phyloP scores from a whole-genome alignment of 2,329 filamentous ascomycete species.

The Calonectria crousiana region DNA sequence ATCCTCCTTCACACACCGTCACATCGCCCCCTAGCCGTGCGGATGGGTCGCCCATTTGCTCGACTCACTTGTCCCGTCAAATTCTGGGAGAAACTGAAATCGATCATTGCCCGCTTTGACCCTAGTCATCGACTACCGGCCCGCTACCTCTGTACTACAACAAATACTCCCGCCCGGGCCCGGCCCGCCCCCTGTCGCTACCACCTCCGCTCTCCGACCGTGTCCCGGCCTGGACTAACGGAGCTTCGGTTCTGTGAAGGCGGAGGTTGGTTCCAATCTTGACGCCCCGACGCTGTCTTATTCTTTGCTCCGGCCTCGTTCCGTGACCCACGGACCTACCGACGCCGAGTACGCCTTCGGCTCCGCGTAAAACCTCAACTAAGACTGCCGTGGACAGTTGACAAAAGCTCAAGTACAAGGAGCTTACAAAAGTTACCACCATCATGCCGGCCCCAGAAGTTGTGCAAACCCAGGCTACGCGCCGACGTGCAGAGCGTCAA shows the following conservation, averaged over 20 bases:
- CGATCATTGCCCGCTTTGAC: slow-evolving; percentile 19
- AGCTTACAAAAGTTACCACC: neutral
- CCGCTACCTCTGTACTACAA: slow-evolving; percentile 10
- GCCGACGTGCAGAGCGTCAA: slow-evolving; percentile 41
- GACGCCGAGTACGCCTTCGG: neutral
- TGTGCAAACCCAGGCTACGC: slow-evolving; percentile 36
- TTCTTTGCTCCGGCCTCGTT: slow-evolving; percentile 8
- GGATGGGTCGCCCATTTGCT: slow-evolving; percentile 12
- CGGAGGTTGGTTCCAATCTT: slow-evolving; percentile 26
- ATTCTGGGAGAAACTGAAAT: slow-evolving; percentile 9
- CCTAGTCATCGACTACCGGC: slow-evolving; percentile 12
- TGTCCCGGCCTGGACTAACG: slow-evolving; percentile 19
- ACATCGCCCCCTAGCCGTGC: slow-evolving; percentile 8
- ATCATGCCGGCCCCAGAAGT: slow-evolving; percentile 34
- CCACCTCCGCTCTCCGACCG: slow-evolving; percentile 27
- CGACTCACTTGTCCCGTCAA: neutral
- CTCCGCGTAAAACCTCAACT: neutral
- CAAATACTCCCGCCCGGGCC: slow-evolving; percentile 17
- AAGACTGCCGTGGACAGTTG: neutral
- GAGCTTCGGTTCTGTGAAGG: slow-evolving; percentile 24
- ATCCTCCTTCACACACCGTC: neutral
- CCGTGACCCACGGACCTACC: neutral
- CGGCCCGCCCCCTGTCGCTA: slow-evolving; percentile 24
- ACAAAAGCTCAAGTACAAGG: neutral
- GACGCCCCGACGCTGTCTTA: slow-evolving; percentile 6